phyloP scores from a whole-genome alignment of 192 early-diverging fungal species.

The Radiomyces spectabilis region DNA sequence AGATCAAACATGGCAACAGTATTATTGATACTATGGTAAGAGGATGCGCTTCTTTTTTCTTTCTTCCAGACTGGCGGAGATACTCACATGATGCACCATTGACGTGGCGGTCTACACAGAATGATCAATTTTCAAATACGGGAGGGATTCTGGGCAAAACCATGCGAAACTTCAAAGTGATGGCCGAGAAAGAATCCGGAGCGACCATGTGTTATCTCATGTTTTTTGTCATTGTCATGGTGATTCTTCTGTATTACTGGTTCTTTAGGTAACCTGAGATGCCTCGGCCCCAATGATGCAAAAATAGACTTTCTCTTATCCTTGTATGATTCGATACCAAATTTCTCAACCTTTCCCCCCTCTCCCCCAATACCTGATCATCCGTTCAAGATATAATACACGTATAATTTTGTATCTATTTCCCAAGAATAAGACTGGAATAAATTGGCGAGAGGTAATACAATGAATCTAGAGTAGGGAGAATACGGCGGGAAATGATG shows the following conservation, averaged over 20 bases:
- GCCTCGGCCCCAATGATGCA: too few relatives aligned
- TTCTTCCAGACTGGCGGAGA: background rate
- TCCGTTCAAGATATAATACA: too few relatives aligned
- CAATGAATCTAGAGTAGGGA: too few relatives aligned
- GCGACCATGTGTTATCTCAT: slow-evolving; percentile 23
- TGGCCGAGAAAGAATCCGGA: slow-evolving; percentile 30
- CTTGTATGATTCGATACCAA: too few relatives aligned
- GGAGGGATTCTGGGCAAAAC: slow-evolving; percentile 21
- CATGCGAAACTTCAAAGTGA: slow-evolving; percentile 26
- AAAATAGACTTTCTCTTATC: too few relatives aligned
- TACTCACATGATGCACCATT: background rate
- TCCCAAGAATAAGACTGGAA: too few relatives aligned
- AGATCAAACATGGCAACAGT: slow-evolving; percentile 27
- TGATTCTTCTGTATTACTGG: slow-evolving; percentile 25
- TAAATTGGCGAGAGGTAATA: too few relatives aligned
- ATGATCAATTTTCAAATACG: slow-evolving; percentile 33
- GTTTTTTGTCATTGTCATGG: slow-evolving; percentile 25
- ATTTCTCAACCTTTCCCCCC: too few relatives aligned
- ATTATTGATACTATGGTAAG: slow-evolving; percentile 29
- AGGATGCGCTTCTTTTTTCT: background rate
- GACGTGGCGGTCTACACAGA: slow-evolving; percentile 16
- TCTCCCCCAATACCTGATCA: too few relatives aligned
- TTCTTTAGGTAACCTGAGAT: slow-evolving; percentile 33
- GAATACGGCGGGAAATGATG: background rate
- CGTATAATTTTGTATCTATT: too few relatives aligned